Base-by-base conservation (phyloP, 345 rosid species). In the Boechera divaricarpa region DNA sequence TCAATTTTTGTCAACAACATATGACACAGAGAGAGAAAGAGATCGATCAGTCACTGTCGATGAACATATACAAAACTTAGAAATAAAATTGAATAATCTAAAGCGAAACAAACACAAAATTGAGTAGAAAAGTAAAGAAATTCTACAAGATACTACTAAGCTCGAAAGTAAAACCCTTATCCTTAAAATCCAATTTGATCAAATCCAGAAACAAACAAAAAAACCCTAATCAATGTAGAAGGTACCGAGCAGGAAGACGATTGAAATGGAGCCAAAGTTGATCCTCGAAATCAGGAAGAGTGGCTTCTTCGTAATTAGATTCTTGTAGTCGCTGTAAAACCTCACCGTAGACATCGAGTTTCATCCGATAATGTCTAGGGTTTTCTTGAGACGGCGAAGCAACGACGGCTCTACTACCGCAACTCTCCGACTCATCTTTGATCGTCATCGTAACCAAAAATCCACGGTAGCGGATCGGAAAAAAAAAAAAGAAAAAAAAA, bases 181-280 rank as follows among this genome's bases (percentile, higher is more conserved):
- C 15, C 66, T 2, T 5, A 33, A 24, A 48, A 18, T 61, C 29
- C 7, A 52, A 60, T 60, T 13, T 21, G 69, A 59, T 60, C 53
- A 67, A 47, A 48, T 2, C 45, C 31, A 42, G 47, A 42, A 41
- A 42, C 0, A 42, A 44, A 44, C 6, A 42, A 12, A 45, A 36
- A 39, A 48, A 53, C 39, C 72, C 47, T 77, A 68, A 48, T 4
- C 47, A 60, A 57, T 56, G 73, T 16, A 45, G 35, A n/a, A 35
- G 54, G 90, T 77, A 92, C 98, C 98, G 85, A 67, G 94, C 93
- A 72, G 99, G 98, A 36, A 92, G 87, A 42, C 98, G 96, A 77
- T 87, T 87, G 87, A 92, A 90, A 82, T 94, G 98, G 60, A 85
- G 86, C 96, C 97, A 94, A 16, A 94, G 96, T 71, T 88, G 88